Evolutionary conservation across 768 basidiomycete genomes (phyloP).

Genomic region (Pulveroboletus ravenelii): DNA sequence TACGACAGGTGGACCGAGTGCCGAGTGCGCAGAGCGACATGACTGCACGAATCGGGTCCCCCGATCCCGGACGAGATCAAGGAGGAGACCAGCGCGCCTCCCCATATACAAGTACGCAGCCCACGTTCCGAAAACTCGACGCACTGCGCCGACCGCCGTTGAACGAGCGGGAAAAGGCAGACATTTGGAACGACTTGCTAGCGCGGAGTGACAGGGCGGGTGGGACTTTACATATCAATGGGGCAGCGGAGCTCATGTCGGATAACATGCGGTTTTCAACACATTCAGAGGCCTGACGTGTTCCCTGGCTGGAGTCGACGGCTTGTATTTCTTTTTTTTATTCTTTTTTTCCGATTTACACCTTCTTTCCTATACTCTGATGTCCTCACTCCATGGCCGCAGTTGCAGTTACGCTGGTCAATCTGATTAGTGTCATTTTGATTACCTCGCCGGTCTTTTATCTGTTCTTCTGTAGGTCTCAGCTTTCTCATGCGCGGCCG

Average conservation of each 20-base stretch:
- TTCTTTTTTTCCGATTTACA: neutral
- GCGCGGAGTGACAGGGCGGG: slow-evolving; percentile 65
- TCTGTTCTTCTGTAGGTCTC: no score
- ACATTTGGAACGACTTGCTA: slow-evolving; percentile 66
- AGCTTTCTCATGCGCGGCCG: no score
- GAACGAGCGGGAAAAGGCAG: slow-evolving; percentile 67
- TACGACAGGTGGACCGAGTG: slow-evolving; percentile 19
- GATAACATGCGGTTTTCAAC: slow-evolving; percentile 39
- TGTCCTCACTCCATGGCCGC: no score
- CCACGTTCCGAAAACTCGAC: slow-evolving; percentile 49
- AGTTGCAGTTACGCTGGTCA: no score
- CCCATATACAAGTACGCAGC: slow-evolving; percentile 25
- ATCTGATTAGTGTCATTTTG: no score
- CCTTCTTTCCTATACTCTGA: neutral
- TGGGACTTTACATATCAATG: slow-evolving; percentile 60
- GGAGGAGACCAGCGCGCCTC: slow-evolving; percentile 6
- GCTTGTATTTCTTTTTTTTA: neutral
- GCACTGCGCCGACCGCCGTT: slow-evolving; percentile 35
- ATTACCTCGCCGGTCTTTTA: no score
- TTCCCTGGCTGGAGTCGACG: neutral
- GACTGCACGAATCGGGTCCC: slow-evolving; percentile 18
- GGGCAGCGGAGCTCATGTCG: slow-evolving; percentile 37
- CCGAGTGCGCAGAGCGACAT: slow-evolving; percentile 30
- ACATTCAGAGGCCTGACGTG: slow-evolving; percentile 17
- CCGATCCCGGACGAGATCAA: neutral